Evolutionary conservation across 2,329 filamentous ascomycete genomes (phyloP), one percentile per base, ranked within the genome.

Genomic region (Ophiostoma sp.): DNA sequence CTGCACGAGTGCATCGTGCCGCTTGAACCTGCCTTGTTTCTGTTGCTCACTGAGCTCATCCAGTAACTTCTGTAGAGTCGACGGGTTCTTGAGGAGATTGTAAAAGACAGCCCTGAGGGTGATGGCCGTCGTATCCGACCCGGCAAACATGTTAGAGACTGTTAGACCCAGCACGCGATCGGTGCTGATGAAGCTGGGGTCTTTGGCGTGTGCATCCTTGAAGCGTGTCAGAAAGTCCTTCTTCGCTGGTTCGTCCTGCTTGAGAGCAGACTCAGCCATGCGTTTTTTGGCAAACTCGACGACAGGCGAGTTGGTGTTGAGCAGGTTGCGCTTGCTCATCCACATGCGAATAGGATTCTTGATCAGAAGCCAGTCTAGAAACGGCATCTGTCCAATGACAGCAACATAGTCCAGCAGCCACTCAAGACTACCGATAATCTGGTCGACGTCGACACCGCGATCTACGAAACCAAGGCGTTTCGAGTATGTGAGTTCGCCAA

Each of bases 401-500:
- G 45, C 5, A 14, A 49, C 45, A 16, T 49, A 49, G 45, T 49
- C 45, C 6, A 49, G 45, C 45, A 49, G 16, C 45, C 45, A 16
- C 45, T 49, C 45, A 4, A 49, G 45, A 12, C 7, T 49, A 12
- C 45, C 45, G n/a, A 49, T 49, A 16, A 49, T 49, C 6, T 16
- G 45, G 16, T 49, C 45, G 6, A 49, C 45, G 12, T 49, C 45
- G 12, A 16, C 45, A 5, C 45, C 45, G 45, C 45, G 45, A 16
- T 49, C 45, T 6, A 49, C 45, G 14, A 49, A 49, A 16, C 45
- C 45, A 16, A 49, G 45, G 2, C 45, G 45, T 16, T 49, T 49
- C 45, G 45, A 49, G 45, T 49, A 52, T 8, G 65, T 66, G 40
- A 66, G 58, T 11, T 62, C 49, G 11, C 65, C 65, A 45, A 66